Conservation (phyloP, 2,329 filamentous ascomycete genomes). For the Pseudogymnoascus sp. region DNA sequence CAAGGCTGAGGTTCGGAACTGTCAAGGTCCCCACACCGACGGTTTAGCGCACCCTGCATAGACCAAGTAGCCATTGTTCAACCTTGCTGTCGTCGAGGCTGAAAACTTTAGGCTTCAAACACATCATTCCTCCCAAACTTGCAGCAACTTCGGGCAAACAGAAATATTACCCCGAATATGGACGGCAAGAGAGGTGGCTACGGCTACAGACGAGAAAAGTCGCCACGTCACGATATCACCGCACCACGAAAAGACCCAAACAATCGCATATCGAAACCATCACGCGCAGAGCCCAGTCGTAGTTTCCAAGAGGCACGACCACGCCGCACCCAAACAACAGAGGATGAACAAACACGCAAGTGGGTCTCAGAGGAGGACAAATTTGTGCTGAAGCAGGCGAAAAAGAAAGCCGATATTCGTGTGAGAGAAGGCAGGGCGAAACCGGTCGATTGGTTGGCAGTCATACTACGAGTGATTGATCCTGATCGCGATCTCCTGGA, state of each 20-base stretch:
- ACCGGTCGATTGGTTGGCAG: slow-evolving; percentile 87
- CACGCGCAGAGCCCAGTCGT: slow-evolving; percentile 20
- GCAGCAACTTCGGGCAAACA: neutral
- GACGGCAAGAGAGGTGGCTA: neutral
- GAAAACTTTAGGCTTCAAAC: neutral
- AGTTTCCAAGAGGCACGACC: slow-evolving; percentile 21
- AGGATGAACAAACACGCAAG: slow-evolving; percentile 68
- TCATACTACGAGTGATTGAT: slow-evolving; percentile 83
- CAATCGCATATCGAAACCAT: slow-evolving; percentile 47
- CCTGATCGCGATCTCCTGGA: slow-evolving; percentile 77
- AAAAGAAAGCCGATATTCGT: slow-evolving; percentile 94
- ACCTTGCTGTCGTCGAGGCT: slow-evolving; percentile 5
- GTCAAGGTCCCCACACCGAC: slow-evolving; percentile 1
- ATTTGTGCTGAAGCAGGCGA: slow-evolving; percentile 92
- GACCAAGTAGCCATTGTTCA: slow-evolving; percentile 7
- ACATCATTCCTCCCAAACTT: slow-evolving; percentile 1
- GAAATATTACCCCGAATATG: slow-evolving; percentile 7
- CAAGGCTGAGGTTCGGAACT: slow-evolving; percentile 9
- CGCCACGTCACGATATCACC: slow-evolving; percentile 41
- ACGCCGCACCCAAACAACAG: slow-evolving; percentile 22
- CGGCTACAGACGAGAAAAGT: slow-evolving; percentile 20
- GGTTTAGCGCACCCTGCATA: neutral
- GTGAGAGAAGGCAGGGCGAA: slow-evolving; percentile 85
- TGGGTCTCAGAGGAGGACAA: slow-evolving; percentile 94
- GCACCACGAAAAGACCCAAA: slow-evolving; percentile 46